Conservation (phyloP, 768 basidiomycete genomes). For the Xerocomellus chrysenteron region DNA sequence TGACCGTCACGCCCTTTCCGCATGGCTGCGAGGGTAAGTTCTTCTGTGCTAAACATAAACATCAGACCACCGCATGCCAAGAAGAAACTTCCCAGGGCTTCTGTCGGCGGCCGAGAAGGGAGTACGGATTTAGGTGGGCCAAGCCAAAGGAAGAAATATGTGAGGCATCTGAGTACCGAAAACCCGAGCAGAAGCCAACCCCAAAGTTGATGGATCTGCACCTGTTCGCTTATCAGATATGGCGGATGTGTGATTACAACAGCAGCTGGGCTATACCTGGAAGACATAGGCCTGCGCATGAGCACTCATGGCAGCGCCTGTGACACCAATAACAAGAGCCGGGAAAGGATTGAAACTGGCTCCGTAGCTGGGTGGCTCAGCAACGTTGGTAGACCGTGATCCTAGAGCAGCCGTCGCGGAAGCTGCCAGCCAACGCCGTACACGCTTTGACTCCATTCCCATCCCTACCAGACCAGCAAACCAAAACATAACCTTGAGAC, state of each 20-base stretch:
- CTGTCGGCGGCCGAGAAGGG: slow-evolving; percentile 91
- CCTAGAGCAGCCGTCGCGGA: slow-evolving; percentile 44
- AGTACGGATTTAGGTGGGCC: slow-evolving; percentile 79
- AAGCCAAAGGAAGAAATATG: slow-evolving; percentile 95
- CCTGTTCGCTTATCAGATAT: slow-evolving; percentile 40
- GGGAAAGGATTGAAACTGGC: slow-evolving; percentile 91
- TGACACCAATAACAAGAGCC: slow-evolving; percentile 90
- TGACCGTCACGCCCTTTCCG: slow-evolving; percentile 80
- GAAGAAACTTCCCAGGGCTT: slow-evolving; percentile 85
- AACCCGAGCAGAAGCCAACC: slow-evolving; percentile 81
- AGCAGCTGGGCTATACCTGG: slow-evolving; percentile 45
- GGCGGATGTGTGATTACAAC: background rate
- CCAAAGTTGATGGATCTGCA: slow-evolving; percentile 91
- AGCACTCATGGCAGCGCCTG: slow-evolving; percentile 90
- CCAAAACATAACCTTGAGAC: slow-evolving; percentile 80
- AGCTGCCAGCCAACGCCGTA: slow-evolving; percentile 73
- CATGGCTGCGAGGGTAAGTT: slow-evolving; percentile 90
- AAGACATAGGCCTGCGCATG: slow-evolving; percentile 92
- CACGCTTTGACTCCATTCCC: slow-evolving; percentile 75
- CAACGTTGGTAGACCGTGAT: slow-evolving; percentile 34
- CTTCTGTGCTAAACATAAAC: slow-evolving; percentile 90
- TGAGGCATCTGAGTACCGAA: slow-evolving; percentile 76
- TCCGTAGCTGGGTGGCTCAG: slow-evolving; percentile 70
- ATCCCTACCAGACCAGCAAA: slow-evolving; percentile 89
- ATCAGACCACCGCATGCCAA: slow-evolving; percentile 84